phyloP scores from a whole-genome alignment of 2,329 filamentous ascomycete genomes.

The Paraconiothyrium brasiliense region DNA sequence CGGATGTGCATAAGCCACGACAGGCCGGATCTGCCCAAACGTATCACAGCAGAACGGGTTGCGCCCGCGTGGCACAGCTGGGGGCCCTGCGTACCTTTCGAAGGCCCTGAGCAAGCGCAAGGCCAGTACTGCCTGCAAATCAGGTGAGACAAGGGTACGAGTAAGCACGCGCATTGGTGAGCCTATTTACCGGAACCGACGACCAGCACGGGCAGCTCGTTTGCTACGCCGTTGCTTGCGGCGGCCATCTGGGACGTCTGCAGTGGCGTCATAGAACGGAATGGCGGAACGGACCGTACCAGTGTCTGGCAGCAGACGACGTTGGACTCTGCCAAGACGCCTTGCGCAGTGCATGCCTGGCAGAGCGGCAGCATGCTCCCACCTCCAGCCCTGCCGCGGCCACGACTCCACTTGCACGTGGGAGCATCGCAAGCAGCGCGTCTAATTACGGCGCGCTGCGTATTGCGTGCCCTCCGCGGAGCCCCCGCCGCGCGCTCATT shows the following conservation, averaged over 20 bases:
- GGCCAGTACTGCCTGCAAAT: constrained; percentile 45
- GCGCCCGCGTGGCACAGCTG: constrained; percentile 3
- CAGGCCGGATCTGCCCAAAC: not conserved
- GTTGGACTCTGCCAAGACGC: not conserved
- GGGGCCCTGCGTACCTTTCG: constrained; percentile 37
- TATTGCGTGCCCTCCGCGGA: not conserved
- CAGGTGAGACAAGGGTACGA: constrained; percentile 22
- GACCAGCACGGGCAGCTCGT: constrained; percentile 35
- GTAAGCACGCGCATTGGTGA: constrained; percentile 17
- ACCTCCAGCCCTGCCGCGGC: not conserved
- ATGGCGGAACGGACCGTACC: not conserved
- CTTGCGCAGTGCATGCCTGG: not conserved
- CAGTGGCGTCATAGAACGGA: not conserved
- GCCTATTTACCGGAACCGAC: constrained; percentile 43
- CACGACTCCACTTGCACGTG: not conserved
- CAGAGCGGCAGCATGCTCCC: not conserved
- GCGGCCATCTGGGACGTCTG: not conserved
- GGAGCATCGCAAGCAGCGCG: not conserved
- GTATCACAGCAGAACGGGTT: not conserved
- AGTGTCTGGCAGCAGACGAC: not conserved
- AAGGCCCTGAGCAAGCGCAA: constrained; percentile 50
- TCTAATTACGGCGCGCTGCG: not conserved
- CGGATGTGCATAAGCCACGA: not conserved
- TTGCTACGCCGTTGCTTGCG: not conserved
- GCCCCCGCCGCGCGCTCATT: not conserved